Evolutionary conservation across 164 flowering plant species (phyloP).

Genomic region (Stephania japonica): DNA sequence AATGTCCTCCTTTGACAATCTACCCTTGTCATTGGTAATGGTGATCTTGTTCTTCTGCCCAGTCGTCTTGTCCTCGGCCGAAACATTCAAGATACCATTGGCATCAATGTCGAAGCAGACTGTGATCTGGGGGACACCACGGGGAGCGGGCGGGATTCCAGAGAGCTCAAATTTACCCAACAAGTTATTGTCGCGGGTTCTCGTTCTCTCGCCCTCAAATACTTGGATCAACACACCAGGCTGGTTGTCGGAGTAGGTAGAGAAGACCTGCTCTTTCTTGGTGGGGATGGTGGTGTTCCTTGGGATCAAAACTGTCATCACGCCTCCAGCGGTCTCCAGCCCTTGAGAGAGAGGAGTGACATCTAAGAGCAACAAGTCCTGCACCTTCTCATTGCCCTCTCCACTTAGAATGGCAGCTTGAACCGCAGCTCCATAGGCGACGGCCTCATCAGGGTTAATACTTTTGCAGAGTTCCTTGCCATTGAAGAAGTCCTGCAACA

Average conservation of each 20-base stretch:
- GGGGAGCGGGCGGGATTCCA: slow-evolving; percentile 39
- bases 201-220: slow-evolving; percentile 39
- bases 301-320: slow-evolving; percentile 28
- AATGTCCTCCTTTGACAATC: slow-evolving; percentile 29
- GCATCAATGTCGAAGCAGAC: slow-evolving; percentile 34
- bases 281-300: slow-evolving; percentile 40
- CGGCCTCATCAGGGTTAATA: slow-evolving; percentile 41
- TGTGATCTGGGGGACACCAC: slow-evolving; percentile 41
- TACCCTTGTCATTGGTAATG: slow-evolving; percentile 38
- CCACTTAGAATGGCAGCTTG: slow-evolving; percentile 33
- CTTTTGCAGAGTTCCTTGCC: slow-evolving; percentile 28
- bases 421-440: slow-evolving; percentile 47
- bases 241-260: slow-evolving; percentile 38
- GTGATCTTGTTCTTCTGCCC: slow-evolving; percentile 43
- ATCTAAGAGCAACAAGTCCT: slow-evolving; percentile 27
- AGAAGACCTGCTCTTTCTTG: slow-evolving; percentile 33
- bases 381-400: slow-evolving; percentile 38
- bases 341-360: slow-evolving; percentile 26
- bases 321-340: slow-evolving; percentile 29
- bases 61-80: slow-evolving; percentile 41
- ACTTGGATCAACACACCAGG: slow-evolving; percentile 35
- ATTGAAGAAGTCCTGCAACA: slow-evolving; percentile 33
- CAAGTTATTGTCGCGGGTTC: slow-evolving; percentile 26
- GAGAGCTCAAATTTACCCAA: slow-evolving; percentile 28
- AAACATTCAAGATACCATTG: slow-evolving; percentile 32